These are phyloP conservation scores for Hymenoscyphus infarciens DNA, from an alignment of 2,329 filamentous ascomycete species.

Conservation along the genomic window DNA sequence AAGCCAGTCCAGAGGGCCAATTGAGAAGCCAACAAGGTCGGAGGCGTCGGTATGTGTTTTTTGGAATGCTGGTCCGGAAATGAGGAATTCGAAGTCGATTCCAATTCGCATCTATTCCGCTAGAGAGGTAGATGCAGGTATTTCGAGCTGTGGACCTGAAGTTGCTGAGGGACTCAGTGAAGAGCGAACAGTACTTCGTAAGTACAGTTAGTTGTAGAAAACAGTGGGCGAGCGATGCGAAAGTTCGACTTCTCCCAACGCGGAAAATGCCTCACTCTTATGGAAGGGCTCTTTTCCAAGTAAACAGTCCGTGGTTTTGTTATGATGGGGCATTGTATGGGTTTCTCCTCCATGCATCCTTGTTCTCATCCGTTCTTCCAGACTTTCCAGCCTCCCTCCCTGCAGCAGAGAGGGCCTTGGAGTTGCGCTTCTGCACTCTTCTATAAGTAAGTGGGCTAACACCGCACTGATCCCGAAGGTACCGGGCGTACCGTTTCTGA, in stretches of 20 bases:
- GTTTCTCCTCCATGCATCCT: no score
- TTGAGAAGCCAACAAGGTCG: not conserved
- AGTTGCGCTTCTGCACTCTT: no score
- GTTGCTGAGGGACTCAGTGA: not conserved
- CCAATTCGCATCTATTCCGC: not conserved
- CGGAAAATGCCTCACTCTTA: not conserved
- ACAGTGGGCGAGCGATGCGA: not conserved
- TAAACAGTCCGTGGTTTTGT: not conserved
- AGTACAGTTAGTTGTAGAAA: not conserved
- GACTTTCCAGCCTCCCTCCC: no score
- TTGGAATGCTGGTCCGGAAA: slow-evolving; percentile 4
- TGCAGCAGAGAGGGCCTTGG: no score
- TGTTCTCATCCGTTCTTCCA: no score
- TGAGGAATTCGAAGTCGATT: not conserved
- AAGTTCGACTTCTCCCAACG: not conserved
- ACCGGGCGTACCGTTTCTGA: not conserved
- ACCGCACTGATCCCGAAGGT: slow-evolving; percentile 2
- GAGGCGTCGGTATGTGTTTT: slow-evolving; percentile 8
- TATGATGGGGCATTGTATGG: not conserved
- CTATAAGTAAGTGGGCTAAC: no score
- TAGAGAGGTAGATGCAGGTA: not conserved
- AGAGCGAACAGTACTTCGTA: not conserved
- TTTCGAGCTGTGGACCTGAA: not conserved
- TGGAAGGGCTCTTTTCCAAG: not conserved
- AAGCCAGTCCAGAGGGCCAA: not conserved